phyloP scores from a whole-genome alignment of 2,329 filamentous ascomycete genomes.

The Rhexocercosporidium sp. region DNA sequence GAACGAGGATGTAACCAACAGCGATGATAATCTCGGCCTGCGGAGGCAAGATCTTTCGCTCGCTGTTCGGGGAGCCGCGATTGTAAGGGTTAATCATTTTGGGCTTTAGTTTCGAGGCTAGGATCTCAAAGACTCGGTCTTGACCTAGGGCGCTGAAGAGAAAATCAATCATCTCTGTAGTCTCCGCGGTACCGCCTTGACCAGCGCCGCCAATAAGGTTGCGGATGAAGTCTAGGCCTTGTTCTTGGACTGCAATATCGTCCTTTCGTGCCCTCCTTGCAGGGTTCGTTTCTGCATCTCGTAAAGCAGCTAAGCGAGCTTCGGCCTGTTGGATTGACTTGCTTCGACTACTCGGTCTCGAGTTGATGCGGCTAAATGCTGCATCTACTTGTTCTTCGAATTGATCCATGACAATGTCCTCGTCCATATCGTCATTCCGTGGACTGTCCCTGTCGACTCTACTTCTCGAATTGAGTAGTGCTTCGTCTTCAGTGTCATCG shows the following conservation, averaged over 20 bases:
- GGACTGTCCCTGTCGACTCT: slow-evolving; percentile 28
- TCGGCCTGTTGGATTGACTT: slow-evolving; percentile 54
- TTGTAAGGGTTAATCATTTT: slow-evolving; percentile 60
- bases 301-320: slow-evolving; percentile 54
- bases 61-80: slow-evolving; percentile 49
- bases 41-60: slow-evolving; percentile 59
- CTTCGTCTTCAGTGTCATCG: slow-evolving; percentile 62
- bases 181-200: slow-evolving; percentile 56
- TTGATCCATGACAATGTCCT: slow-evolving; percentile 62
- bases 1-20: slow-evolving; percentile 82
- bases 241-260: slow-evolving; percentile 86
- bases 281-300: slow-evolving; percentile 72
- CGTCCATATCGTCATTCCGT: slow-evolving; percentile 55
- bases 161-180: slow-evolving; percentile 81
- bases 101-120: slow-evolving; percentile 77
- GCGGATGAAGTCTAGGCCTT: slow-evolving; percentile 85
- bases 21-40: slow-evolving; percentile 75
- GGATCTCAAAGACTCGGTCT: slow-evolving; percentile 78
- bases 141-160: slow-evolving; percentile 78
- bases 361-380: slow-evolving; percentile 30
- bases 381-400: slow-evolving; percentile 47
- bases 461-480: slow-evolving; percentile 48
- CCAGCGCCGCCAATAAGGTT: slow-evolving; percentile 77
- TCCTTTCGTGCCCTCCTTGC: slow-evolving; percentile 73
- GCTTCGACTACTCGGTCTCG: slow-evolving; percentile 38